Percentiles rank a stretch among this genome's conserved stretches.
phyloP scores from a whole-genome alignment of 139 green algal genomes.

The Tetradesmus obliquus region DNA sequence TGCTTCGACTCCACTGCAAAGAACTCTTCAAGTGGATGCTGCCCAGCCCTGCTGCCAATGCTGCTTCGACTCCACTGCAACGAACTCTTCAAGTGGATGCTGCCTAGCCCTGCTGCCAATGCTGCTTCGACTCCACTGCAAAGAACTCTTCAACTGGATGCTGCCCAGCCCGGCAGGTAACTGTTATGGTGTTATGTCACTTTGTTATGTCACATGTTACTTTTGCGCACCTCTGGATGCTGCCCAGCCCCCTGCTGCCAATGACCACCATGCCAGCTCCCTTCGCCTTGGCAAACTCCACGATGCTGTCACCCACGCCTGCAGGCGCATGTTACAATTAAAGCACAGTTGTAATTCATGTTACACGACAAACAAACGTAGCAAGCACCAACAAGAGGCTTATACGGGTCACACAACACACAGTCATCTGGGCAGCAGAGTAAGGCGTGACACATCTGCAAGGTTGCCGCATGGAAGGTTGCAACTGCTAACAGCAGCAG shows the following conservation, averaged over 20 bases:
- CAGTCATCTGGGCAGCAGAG: no score
- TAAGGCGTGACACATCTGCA: background rate
- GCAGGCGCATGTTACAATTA: background rate
- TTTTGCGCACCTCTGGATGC: slow-evolving; percentile 35
- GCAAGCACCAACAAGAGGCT: no score
- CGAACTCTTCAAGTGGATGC: no score
- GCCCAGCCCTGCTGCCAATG: no score
- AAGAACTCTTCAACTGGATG: background rate
- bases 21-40: no score
- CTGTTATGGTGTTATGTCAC: background rate
- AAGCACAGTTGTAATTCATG: no score
- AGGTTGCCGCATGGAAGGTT: background rate
- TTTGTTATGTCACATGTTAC: background rate
- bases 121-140: background rate
- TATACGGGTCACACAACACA: no score
- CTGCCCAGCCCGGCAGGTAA: background rate
- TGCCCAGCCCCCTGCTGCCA: slow-evolving; percentile 61
- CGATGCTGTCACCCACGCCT: slow-evolving; percentile 38
- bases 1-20: no score
- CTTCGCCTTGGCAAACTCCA: slow-evolving; percentile 48
- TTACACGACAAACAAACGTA: no score
- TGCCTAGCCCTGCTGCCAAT: background rate
- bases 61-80: background rate
- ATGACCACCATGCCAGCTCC: slow-evolving; percentile 64
- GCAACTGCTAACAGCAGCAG: no score